A percentile compares a stretch with the other conserved stretches of the same genome.
These are phyloP conservation scores for Pichia thaimueangensis DNA, from an alignment of 805 yeast genomes.

Conservation along the genomic window DNA sequence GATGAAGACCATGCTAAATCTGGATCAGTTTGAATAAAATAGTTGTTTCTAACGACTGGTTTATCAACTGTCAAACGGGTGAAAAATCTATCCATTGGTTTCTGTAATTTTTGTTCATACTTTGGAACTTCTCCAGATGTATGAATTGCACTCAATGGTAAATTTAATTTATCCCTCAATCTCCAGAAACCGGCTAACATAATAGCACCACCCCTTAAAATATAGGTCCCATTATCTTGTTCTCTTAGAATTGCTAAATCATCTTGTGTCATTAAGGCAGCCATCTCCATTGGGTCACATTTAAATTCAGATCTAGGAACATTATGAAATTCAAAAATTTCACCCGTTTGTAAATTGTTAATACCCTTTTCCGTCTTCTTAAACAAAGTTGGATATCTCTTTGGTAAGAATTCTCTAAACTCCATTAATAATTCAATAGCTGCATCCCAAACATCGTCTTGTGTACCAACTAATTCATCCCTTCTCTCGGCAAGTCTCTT, in stretches of 20 bases:
- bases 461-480: conserved; percentile 42
- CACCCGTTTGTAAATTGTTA: conserved; percentile 48
- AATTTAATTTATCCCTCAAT: conserved; percentile 49
- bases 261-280: conserved; percentile 55
- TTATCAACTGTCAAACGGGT: conserved; percentile 48
- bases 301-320: conserved; percentile 27
- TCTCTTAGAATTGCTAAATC: conserved; percentile 66
- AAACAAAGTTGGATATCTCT: conserved; percentile 53
- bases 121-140: conserved; percentile 65
- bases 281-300: conserved; percentile 54
- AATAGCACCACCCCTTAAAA: conserved; percentile 54
- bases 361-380: conserved; percentile 39
- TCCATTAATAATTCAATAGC: conserved; percentile 52
- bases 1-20: conserved; percentile 59
- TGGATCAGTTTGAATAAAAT: conserved; percentile 59
- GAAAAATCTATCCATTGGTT: conserved; percentile 64
- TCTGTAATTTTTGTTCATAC: conserved; percentile 48
- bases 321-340: conserved; percentile 34
- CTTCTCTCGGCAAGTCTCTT: conserved; percentile 43
- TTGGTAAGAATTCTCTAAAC: conserved; percentile 46
- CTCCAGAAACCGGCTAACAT: conserved; percentile 68
- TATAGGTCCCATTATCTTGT: conserved; percentile 48
- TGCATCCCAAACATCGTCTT: conserved; percentile 44
- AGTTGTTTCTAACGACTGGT: conserved; percentile 62
- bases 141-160: conserved; percentile 53